Evolutionary conservation across 345 rosid genomes (phyloP), one percentile per base, ranked within the genome.

Genomic region (Orychophragmus violaceus): DNA sequence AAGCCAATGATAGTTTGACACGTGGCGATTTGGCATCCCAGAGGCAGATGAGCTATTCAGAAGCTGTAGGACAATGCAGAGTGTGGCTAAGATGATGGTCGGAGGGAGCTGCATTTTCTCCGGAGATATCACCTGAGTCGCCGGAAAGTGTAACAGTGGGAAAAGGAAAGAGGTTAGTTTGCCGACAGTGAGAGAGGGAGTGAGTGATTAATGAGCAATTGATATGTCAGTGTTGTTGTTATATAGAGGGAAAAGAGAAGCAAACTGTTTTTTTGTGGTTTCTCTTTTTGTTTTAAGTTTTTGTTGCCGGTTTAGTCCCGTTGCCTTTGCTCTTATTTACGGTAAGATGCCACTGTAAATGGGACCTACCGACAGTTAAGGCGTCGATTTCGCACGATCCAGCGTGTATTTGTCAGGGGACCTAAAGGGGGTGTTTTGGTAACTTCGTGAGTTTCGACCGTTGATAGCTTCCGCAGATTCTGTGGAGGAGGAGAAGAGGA

Each of bases 331-430:
- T 3, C 0, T 74, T 76, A 85, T 66, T 85, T 82, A 88, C 96
- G 42, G 22, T 6, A 0, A 17, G 1, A 28, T 80, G 82, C 88
- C 91, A 83, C 72, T 76, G 0, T 1, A 18, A 6, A 33, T 2
- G 13, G 13, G 63, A 18, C 83, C 92, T 72, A 80, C 78, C 80
- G 87, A 66, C 90, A 52, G 98, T 91, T 85, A 80, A 77, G 87
- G 92, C 90, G 91, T 84, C 81, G 84, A 72, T 72, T 72, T 72
- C 88, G 88, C 87, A 9, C 69, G 57, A 68, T 74, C 66, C 77
- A 64, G 57, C 64, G 64, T 56, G 76, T 63, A 24, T 46, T 25
- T 61, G 74, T 70, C 74, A 70, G 76, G 58, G 69, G 70, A 55
- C 52, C 76, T 22, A 35, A 28, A 39, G 12, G 32, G 82, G 85